Conservation (phyloP, 495 filamentous ascomycete species). For the Usnea hakonensis region DNA sequence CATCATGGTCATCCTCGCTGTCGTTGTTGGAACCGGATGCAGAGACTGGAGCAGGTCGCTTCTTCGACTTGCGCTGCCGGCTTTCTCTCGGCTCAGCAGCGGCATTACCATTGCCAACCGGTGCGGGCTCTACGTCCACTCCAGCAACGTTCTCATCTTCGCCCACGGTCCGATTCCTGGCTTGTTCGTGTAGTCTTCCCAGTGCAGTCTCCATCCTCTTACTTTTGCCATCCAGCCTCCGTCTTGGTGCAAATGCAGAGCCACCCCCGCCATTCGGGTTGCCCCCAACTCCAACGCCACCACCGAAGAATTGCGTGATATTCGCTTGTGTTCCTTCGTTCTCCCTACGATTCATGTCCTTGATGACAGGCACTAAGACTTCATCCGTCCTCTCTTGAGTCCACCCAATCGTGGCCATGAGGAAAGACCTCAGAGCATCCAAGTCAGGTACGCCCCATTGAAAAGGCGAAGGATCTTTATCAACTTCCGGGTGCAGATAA, state of each 20-base stretch:
- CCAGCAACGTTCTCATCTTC: slow-evolving; percentile 4
- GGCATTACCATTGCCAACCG: not conserved
- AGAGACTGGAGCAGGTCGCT: slow-evolving; percentile 13
- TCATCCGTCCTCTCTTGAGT: slow-evolving; percentile 84
- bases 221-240: slow-evolving; percentile 52
- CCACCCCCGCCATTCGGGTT: slow-evolving; percentile 27
- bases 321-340: slow-evolving; percentile 90
- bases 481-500: slow-evolving; percentile 80
- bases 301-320: slow-evolving; percentile 82
- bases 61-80: slow-evolving; percentile 7
- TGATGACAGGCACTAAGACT: slow-evolving; percentile 85
- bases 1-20: slow-evolving; percentile 9
- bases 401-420: slow-evolving; percentile 95
- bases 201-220: slow-evolving; percentile 81
- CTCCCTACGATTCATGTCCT: slow-evolving; percentile 83
- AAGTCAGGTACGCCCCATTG: slow-evolving; percentile 95
- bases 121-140: not conserved
- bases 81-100: slow-evolving; percentile 3
- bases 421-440: slow-evolving; percentile 70
- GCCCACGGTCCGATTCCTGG: slow-evolving; percentile 29
- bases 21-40: not conserved
- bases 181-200: slow-evolving; percentile 53
- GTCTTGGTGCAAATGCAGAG: slow-evolving; percentile 72
- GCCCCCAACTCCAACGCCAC: slow-evolving; percentile 47
- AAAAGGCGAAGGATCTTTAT: slow-evolving; percentile 66